Evolutionary conservation across 176 grass and related monocot species (phyloP).

Genomic region (Hordeum marinum): DNA sequence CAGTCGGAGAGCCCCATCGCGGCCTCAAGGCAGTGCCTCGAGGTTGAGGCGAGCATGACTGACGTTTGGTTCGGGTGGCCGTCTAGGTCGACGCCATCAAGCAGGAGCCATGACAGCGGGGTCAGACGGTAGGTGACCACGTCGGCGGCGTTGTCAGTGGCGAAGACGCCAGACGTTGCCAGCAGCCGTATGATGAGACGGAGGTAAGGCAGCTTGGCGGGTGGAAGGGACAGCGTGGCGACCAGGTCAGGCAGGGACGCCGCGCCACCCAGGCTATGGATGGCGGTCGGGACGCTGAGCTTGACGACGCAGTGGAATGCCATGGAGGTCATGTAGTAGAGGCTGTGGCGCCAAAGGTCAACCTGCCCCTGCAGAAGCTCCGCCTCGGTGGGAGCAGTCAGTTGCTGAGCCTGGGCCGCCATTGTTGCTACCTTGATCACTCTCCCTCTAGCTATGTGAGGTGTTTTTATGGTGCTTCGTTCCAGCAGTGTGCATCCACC

Average conservation of each 20-base stretch:
- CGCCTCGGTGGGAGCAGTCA: neutral
- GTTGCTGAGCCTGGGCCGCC: neutral
- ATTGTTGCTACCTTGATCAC: neutral
- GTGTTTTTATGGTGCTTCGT: neutral
- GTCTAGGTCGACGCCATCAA: neutral
- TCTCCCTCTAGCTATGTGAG: neutral
- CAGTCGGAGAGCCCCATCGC: neutral
- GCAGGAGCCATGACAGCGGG: slow-evolving; percentile 5
- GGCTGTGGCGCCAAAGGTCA: slow-evolving; percentile 28
- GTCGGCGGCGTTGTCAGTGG: neutral
- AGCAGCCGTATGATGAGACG: slow-evolving; percentile 40
- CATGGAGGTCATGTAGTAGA: slow-evolving; percentile 26
- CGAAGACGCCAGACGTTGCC: slow-evolving; percentile 11
- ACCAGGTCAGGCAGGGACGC: slow-evolving; percentile 11
- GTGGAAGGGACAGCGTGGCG: slow-evolving; percentile 10
- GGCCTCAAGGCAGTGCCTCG: neutral
- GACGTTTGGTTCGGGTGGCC: neutral
- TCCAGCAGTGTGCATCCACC: neutral
- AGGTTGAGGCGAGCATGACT: neutral
- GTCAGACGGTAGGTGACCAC: slow-evolving; percentile 24
- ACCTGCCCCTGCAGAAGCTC: slow-evolving; percentile 24
- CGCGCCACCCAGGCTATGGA: slow-evolving; percentile 18
- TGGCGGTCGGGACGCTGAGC: slow-evolving; percentile 36
- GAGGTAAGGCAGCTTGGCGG: slow-evolving; percentile 9
- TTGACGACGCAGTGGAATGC: slow-evolving; percentile 37